These are phyloP conservation scores for Avicennia marina DNA, from an alignment of 257 asterid species.

Conservation along the genomic window DNA sequence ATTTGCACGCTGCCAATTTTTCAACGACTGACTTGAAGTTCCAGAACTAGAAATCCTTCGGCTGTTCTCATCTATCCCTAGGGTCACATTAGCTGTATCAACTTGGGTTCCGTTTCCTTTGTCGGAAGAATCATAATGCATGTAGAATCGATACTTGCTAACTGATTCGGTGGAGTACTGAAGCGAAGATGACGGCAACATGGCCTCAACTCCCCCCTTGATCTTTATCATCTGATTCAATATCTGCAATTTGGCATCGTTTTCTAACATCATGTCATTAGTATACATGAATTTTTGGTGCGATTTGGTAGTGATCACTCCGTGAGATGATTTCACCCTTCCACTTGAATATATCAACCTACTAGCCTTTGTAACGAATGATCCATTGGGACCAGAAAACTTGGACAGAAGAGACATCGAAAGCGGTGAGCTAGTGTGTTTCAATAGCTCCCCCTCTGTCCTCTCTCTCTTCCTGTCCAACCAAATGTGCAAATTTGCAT, in stretches of 20 bases:
- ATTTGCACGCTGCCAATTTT: conserved; percentile 51
- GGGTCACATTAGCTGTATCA: conserved; percentile 48
- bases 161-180: conserved; percentile 21
- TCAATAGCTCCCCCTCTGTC: conserved; percentile 44
- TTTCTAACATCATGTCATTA: conserved; percentile 49
- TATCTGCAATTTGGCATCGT: conserved; percentile 55
- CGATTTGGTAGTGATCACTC: conserved; percentile 37
- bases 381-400: conserved; percentile 56
- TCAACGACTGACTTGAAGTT: conserved; percentile 22
- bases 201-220: conserved; percentile 28
- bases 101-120: conserved; percentile 39
- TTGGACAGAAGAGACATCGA: conserved; percentile 25
- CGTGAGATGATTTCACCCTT: conserved; percentile 58
- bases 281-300: conserved; percentile 32
- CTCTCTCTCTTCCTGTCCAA: conserved; percentile 41
- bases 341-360: conserved; percentile 54
- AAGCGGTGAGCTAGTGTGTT: conserved; percentile 23
- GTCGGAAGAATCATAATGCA: conserved; percentile 33
- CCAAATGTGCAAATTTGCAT: conserved; percentile 88
- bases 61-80: conserved; percentile 45
- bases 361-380: conserved; percentile 34
- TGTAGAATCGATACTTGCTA: conserved; percentile 31
- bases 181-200: conserved; percentile 22
- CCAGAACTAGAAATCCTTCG: conserved; percentile 26
- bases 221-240: conserved; percentile 47